Percentiles rank a stretch among this genome's conserved stretches.
These are phyloP conservation scores for Venturia aucupariae DNA, from an alignment of 2,329 filamentous ascomycete genomes.

Conservation along the genomic window DNA sequence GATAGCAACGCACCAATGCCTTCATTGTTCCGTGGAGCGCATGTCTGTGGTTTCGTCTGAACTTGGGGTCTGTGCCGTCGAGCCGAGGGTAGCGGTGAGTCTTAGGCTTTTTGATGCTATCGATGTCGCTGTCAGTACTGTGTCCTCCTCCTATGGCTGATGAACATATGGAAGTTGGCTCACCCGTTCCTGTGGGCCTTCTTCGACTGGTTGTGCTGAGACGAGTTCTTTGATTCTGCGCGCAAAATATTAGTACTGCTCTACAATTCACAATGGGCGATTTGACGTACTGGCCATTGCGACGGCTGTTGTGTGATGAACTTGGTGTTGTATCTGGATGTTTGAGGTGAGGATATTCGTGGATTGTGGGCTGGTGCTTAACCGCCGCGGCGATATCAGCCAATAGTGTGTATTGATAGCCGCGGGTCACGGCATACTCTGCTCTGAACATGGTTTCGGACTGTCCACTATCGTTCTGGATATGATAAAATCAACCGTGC, in stretches of 20 bases:
- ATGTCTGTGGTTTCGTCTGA: constrained; percentile 99
- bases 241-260: neutral
- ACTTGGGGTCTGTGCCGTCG: constrained; percentile 98
- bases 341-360: neutral
- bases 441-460: neutral
- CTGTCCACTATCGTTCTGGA: neutral
- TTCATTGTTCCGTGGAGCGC: constrained; percentile 98
- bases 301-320: constrained; percentile 8
- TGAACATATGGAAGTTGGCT: neutral
- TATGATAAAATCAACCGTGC: neutral
- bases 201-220: constrained; percentile 95
- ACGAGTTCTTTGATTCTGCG: constrained; percentile 99
- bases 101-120: constrained; percentile 99
- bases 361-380: neutral
- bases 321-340: neutral
- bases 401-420: neutral
- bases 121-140: constrained; percentile 2
- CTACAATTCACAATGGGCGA: neutral
- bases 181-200: constrained; percentile 99
- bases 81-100: constrained; percentile 97
- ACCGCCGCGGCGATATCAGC: neutral
- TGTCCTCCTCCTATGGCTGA: neutral
- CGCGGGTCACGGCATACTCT: neutral
- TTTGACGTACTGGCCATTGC: constrained; percentile 16
- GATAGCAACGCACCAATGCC: constrained; percentile 67